Percentiles rank a stretch among this genome's conserved stretches.
Conservation (phyloP, 2,329 filamentous ascomycete species). For the Periconia sp. region DNA sequence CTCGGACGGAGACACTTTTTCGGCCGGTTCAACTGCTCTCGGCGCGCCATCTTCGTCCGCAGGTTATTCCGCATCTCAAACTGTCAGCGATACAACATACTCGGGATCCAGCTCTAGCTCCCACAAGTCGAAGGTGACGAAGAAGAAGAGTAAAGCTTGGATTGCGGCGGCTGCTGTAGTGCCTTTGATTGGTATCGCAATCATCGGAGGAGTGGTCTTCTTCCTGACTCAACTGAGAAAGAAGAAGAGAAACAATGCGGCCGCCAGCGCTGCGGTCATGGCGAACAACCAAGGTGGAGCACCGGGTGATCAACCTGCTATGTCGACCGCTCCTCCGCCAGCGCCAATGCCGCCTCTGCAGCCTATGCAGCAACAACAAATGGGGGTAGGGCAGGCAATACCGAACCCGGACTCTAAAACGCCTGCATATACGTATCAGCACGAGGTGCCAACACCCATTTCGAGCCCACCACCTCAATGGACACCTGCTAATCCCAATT, state of each 20-base stretch:
- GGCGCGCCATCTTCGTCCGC: neutral
- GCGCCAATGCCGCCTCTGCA: neutral
- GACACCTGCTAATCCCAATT: neutral
- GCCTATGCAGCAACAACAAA: neutral
- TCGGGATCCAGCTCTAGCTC: neutral
- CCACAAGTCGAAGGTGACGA: neutral
- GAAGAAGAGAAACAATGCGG: constrained; percentile 5
- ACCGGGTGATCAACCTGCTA: neutral
- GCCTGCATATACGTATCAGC: neutral
- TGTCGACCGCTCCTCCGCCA: neutral
- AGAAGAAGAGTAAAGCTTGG: constrained; percentile 15
- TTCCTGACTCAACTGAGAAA: constrained; percentile 16
- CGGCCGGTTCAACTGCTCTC: neutral
- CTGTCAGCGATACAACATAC: neutral
- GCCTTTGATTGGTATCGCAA: constrained; percentile 18
- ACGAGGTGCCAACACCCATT: constrained; percentile 1
- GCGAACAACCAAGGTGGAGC: neutral
- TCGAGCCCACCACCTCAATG: constrained; percentile 7
- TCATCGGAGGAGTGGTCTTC: constrained; percentile 17
- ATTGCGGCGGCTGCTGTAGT: constrained; percentile 20
- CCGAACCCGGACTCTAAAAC: neutral
- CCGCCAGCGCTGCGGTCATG: neutral
- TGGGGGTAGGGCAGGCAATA: neutral
- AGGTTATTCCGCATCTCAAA: neutral
- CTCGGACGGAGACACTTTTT: neutral